Evolutionary conservation across 768 basidiomycete genomes (phyloP), one percentile per base, ranked within the genome.

Genomic region (Termitomyces sp.): DNA sequence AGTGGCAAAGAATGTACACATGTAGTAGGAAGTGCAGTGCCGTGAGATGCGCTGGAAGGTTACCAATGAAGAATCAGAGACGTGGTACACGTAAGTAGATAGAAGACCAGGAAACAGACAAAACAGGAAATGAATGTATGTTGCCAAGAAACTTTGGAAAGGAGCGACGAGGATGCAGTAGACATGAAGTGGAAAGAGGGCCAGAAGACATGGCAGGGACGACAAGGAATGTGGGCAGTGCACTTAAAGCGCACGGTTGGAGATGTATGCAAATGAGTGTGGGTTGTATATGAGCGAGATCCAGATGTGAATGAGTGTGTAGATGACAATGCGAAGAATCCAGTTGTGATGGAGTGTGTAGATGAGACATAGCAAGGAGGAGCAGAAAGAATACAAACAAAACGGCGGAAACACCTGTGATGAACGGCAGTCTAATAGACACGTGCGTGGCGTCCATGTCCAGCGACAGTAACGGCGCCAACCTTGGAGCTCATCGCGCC

Each of bases 391-490:
- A 43, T 3, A 28, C 26, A n/a, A 20, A n/a, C 32, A 40, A 14
- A 30, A 26, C 30, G 53, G 28, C 22, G 24, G 47, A 30, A 20
- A 20, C 26, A 7, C 26, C 6, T 14, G n/a, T 16, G 40, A 26
- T 8, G 22, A 35, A 20, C 38, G 26, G 36, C 30, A 5, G 12
- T 26, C 59, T 55, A 64, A 40, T 54, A 53, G 18, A 40, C 28
- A 7, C n/a, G 57, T 24, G n/a, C 56, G 42, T 38, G 33, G 32
- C 47, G 58, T 33, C 61, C 61, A 50, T 58, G 45, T 26, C 63
- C 59, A 18, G 57, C 55, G 9, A 64, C 38, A 20, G 63, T 64
- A 20, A 59, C 57, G 50, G 48, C 57, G 16, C 56, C 28, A 13
- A 33, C 18, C 14, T 33, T 49, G 6, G 44, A 57, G n/a, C 45